These are phyloP conservation scores for Ustilago sp. DNA, from an alignment of 1,284 basidiomycete species.

Conservation along the genomic window DNA sequence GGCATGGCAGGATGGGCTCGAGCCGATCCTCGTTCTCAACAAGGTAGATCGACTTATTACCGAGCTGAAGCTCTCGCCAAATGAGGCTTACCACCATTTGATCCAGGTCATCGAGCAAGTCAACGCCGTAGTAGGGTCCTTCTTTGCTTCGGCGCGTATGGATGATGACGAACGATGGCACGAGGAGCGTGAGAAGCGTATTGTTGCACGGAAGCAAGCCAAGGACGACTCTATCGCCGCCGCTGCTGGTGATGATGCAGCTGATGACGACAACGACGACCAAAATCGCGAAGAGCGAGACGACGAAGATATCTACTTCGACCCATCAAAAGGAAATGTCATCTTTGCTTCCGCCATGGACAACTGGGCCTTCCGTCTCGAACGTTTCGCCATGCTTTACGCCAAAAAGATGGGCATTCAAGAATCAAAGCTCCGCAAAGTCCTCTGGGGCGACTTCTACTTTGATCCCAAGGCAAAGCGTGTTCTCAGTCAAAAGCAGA, in stretches of 20 bases:
- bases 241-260: slow-evolving; percentile 73
- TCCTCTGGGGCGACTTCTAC: slow-evolving; percentile 98
- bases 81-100: slow-evolving; percentile 94
- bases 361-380: slow-evolving; percentile 96
- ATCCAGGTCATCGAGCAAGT: slow-evolving; percentile 94
- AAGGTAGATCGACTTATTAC: slow-evolving; percentile 96
- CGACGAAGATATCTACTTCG: slow-evolving; percentile 93
- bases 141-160: slow-evolving; percentile 97
- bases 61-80: slow-evolving; percentile 89
- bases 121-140: slow-evolving; percentile 96
- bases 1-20: slow-evolving; percentile 89
- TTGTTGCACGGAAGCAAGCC: slow-evolving; percentile 79
- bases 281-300: slow-evolving; percentile 82
- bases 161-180: slow-evolving; percentile 89
- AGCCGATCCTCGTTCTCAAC: slow-evolving; percentile 95
- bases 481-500: slow-evolving; percentile 89
- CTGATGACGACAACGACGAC: slow-evolving; percentile 70
- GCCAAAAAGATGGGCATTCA: slow-evolving; percentile 90
- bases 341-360: slow-evolving; percentile 96
- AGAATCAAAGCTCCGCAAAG: slow-evolving; percentile 85
- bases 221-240: slow-evolving; percentile 56
- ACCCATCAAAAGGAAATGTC: slow-evolving; percentile 94
- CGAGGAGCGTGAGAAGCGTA: slow-evolving; percentile 86
- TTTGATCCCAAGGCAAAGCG: slow-evolving; percentile 95
- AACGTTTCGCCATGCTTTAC: slow-evolving; percentile 93